These are phyloP conservation scores for Spirogloea muscicola DNA, from an alignment of 139 green algal species.

Conservation along the genomic window DNA sequence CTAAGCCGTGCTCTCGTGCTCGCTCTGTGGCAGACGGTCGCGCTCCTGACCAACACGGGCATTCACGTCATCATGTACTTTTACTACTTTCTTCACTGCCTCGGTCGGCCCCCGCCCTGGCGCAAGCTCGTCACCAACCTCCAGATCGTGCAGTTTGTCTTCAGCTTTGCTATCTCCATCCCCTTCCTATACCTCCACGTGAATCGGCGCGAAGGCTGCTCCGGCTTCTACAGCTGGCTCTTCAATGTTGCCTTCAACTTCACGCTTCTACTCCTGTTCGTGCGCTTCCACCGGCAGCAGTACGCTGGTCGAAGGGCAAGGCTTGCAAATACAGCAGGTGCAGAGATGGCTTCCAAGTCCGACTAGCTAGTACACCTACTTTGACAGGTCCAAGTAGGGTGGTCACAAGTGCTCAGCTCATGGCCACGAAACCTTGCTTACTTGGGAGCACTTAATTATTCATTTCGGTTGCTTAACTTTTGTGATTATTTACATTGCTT, in stretches of 20 bases:
- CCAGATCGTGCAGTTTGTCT: conserved; percentile 60
- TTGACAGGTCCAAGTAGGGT: no score
- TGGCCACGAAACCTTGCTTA: no score
- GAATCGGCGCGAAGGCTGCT: conserved; percentile 26
- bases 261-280: conserved; percentile 52
- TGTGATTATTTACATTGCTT: no score
- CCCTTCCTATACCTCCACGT: conserved; percentile 45
- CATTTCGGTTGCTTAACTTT: no score
- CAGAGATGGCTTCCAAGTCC: no score
- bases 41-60: conserved; percentile 52
- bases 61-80: conserved; percentile 62
- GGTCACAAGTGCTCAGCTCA: no score
- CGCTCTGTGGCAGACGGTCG: conserved; percentile 56
- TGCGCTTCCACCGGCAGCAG: conserved; percentile 52
- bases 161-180: conserved; percentile 44
- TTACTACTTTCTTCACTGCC: conserved; percentile 48
- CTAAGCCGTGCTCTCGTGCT: no score
- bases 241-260: conserved; percentile 58
- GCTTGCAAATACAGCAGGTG: no score
- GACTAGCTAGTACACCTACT: no score
- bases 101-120: conserved; percentile 33
- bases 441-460: no score
- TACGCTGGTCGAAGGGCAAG: no score
- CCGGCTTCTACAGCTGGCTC: conserved; percentile 48
- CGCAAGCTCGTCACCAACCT: conserved; percentile 45